Base-by-base conservation (phyloP, 2,329 filamentous ascomycete genomes). In the Fusarium gaditjirri region DNA sequence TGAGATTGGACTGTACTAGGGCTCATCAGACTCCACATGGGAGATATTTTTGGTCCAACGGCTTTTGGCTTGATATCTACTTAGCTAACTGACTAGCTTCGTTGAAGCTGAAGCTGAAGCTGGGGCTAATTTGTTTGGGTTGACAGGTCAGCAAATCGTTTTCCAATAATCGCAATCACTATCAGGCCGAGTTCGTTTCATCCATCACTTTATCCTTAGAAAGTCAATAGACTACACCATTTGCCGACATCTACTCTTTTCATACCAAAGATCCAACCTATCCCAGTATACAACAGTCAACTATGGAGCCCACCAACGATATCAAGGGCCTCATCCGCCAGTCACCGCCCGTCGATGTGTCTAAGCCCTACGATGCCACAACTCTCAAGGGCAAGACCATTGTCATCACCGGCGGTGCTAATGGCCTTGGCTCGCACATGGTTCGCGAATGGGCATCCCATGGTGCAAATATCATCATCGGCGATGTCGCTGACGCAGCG, bases 381-480 rank as follows among this genome's bases (percentile, higher is more conserved):
- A 84, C 81, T 64, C 81, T 91, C 38, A 80, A 80, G 12, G 84
- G 81, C 72, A 91, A 90, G 77, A 89, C 86, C 2, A 87, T 92
- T 55, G 75, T 92, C 65, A 87, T 92, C 72, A 92, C 90, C 0
- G 90, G 90, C 49, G 90, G 88, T 33, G 89, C 90, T 27, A 89
- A 88, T 61, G 89, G 89, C 12, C 84, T 91, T 67, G 89, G 89
- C 5, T 86, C 86, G 16, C 84, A 83, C 25, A 87, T 90, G 76
- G 84, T 86, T 41, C 82, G 82, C 39, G 79, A 83, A 65, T 90
- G 88, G 87, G 88, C 89, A 16, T 76, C 79, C 1, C 81, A 86
- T 68, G 88, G 88, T 25, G 90, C 90, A 3, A 86, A 88, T 70
- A 81, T 93, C 50, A 84, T 92, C 71, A 83, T 93, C 42, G 90